Percentiles rank a stretch among this genome's conserved stretches.
Conservation (phyloP, 495 filamentous ascomycete genomes). For the Beverwykella pulmonaria region DNA sequence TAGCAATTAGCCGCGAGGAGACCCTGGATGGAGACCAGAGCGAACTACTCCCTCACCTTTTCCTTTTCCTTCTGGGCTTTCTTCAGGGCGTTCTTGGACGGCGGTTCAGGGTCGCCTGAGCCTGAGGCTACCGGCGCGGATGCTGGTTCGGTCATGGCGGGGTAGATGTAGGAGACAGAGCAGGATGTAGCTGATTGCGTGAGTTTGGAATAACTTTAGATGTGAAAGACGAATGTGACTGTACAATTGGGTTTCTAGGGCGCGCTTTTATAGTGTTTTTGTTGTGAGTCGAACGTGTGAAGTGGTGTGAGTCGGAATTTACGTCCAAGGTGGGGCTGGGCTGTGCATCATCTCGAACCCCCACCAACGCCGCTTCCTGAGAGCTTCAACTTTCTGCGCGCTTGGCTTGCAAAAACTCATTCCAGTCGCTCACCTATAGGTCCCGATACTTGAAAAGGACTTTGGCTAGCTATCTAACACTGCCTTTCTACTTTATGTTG, state of each 20-base stretch:
- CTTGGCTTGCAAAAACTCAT: too few relatives aligned
- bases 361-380: not conserved
- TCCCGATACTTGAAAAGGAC: too few relatives aligned
- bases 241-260: not conserved
- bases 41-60: slow-evolving; percentile 49
- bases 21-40: not conserved
- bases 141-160: slow-evolving; percentile 19
- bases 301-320: not conserved
- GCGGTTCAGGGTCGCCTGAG: slow-evolving; percentile 32
- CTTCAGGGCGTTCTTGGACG: slow-evolving; percentile 67
- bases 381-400: not conserved
- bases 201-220: not conserved
- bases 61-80: slow-evolving; percentile 70
- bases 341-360: not conserved
- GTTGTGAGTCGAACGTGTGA: slow-evolving; percentile 2
- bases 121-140: slow-evolving; percentile 13
- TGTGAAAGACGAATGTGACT: not conserved
- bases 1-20: not conserved
- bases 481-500: too few relatives aligned
- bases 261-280: not conserved
- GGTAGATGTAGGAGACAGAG: not conserved
- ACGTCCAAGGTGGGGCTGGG: not conserved
- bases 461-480: too few relatives aligned
- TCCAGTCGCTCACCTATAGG: too few relatives aligned
- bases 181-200: not conserved